phyloP scores from a whole-genome alignment of 129 eudicot species.

The Artemisia tridentata region DNA sequence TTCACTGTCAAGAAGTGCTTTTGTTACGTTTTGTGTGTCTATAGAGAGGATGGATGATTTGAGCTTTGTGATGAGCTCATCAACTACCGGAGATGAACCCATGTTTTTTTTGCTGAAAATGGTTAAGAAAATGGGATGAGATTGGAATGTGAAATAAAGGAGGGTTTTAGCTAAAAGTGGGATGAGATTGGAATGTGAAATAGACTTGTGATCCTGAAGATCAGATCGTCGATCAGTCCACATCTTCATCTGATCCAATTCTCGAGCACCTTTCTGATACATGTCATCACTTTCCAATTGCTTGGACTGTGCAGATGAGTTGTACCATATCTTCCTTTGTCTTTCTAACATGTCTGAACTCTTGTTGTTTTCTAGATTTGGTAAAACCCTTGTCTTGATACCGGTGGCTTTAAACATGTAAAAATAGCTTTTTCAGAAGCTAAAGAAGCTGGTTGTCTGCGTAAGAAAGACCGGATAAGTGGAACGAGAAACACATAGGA shows the following conservation, averaged over 20 bases:
- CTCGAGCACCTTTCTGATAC: constrained; percentile 49
- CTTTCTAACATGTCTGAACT: constrained; percentile 98
- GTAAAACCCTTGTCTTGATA: constrained; percentile 66
- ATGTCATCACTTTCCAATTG: constrained; percentile 52
- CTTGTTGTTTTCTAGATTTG: constrained; percentile 68
- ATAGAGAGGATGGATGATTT: too few relatives aligned
- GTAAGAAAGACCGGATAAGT: constrained; percentile 78
- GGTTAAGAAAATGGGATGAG: too few relatives aligned
- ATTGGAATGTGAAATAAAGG: too few relatives aligned
- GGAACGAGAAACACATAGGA: constrained; percentile 92
- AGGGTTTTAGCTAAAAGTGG: too few relatives aligned
- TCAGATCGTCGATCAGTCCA: constrained; percentile 54
- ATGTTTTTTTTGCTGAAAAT: too few relatives aligned
- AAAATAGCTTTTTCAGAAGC: constrained; percentile 75
- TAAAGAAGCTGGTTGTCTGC: constrained; percentile 84
- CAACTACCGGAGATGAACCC: too few relatives aligned
- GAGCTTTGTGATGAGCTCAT: too few relatives aligned
- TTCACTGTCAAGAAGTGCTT: too few relatives aligned
- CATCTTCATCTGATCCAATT: constrained; percentile 63
- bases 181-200: too few relatives aligned
- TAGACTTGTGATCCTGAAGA: constrained; percentile 21
- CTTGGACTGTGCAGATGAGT: constrained; percentile 64
- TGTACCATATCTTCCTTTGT: constrained; percentile 97
- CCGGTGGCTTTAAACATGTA: constrained; percentile 81
- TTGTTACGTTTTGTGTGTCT: too few relatives aligned